Evolutionary conservation across 1,284 basidiomycete species (phyloP), one percentile per base, ranked within the genome.

Genomic region (Leucoagaricus sp.): DNA sequence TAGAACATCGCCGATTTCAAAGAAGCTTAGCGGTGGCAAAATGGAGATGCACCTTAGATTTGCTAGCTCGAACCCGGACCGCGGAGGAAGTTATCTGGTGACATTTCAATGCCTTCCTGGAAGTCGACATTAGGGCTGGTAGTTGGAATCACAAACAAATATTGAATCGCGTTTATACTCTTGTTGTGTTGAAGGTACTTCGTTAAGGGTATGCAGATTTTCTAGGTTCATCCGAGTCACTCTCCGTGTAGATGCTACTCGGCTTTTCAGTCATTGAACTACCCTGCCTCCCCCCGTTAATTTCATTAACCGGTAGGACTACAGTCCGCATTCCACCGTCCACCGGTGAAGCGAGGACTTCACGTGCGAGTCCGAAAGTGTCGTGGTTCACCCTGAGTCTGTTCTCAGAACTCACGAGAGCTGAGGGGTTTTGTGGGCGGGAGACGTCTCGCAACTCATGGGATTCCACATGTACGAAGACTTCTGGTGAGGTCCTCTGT

Each of bases 391-490:
- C 9, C 8, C 17, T 29, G 8, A 21, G 19, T 10, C 12, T 28
- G 17, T 28, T 36, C n/a, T 33, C 36, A 13, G 17, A 12, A 15
- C 33, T 29, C 21, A 28, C 33, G 19, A 23, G 21, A 15, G 36
- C n/a, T 4, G 41, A 19, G 7, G 26, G 23, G 1, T 34, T 19
- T 10, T 12, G 5, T 33, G 13, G 28, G 17, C 26, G 54, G 2
- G 40, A 34, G 38, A 38, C 17, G 23, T 56, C 54, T 15, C 42
- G 48, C 21, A 38, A 17, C 21, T 61, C 60, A 38, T 57, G 54
- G n/a, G 60, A 61, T 36, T 61, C 60, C 10, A 61, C 54, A 21
- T 57, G 57, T 7, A 61, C 60, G 19, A 29, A 54, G 21, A 61
- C 57, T 48, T 57, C 60, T 10, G 60, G 60, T 12, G 41, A 23